A percentile compares a stretch with the other conserved stretches of the same genome.
Evolutionary conservation across 176 grass and related monocot species (phyloP).

Genomic region (Phoenix roebelenii): DNA sequence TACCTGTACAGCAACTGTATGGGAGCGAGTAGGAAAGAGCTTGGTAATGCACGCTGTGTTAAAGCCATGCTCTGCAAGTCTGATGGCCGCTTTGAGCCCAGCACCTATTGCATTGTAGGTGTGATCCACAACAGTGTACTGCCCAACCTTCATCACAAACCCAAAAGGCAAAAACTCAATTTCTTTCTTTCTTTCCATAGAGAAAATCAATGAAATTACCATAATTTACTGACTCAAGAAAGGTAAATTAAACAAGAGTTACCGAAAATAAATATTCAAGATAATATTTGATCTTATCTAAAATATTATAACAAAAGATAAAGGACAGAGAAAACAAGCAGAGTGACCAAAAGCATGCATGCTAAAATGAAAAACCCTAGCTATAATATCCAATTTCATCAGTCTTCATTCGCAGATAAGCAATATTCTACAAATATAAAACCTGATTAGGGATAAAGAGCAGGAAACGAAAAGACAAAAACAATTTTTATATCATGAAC

Average conservation of each 20-base stretch:
- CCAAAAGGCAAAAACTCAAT: constrained; percentile 1
- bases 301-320: neutral
- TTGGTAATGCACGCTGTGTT: constrained; percentile 98
- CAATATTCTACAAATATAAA: too few species aligned
- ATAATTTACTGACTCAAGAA: neutral
- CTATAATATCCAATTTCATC: too few species aligned
- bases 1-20: constrained; percentile 88
- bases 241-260: neutral
- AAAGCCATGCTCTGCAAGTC: constrained; percentile 87
- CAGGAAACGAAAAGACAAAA: too few species aligned
- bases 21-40: constrained; percentile 91
- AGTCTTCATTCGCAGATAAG: too few species aligned
- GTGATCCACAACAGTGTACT: constrained; percentile 92
- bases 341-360: too few species aligned
- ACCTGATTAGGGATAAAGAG: too few species aligned
- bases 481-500: too few species aligned
- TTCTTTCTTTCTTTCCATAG: neutral
- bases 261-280: neutral
- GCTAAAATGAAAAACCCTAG: too few species aligned
- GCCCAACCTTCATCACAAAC: constrained; percentile 20
- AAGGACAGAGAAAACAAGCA: neutral
- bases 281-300: neutral
- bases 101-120: constrained; percentile 88
- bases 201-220: neutral
- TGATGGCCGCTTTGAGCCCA: constrained; percentile 83